A percentile compares a stretch with the other conserved stretches of the same genome.
Evolutionary conservation across 768 basidiomycete genomes (phyloP).

Genomic region (Russula emetica): DNA sequence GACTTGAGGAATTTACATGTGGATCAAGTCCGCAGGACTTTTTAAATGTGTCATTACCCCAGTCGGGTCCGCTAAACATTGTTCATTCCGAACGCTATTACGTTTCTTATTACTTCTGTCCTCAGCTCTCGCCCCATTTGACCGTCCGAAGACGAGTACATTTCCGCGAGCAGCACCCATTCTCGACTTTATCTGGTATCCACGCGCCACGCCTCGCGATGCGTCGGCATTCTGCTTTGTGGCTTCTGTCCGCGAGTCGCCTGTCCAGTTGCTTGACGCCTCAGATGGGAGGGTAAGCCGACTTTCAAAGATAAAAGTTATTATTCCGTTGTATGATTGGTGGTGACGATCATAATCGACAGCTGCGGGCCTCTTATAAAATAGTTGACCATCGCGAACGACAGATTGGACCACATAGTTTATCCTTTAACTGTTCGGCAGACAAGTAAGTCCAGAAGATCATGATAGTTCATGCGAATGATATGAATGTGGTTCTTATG

Average conservation of each 20-base stretch:
- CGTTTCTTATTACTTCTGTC: neutral
- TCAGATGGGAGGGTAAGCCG: conserved; percentile 62
- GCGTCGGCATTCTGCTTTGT: conserved; percentile 77
- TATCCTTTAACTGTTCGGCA: conserved; percentile 69
- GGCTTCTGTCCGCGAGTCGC: conserved; percentile 77
- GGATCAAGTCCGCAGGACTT: conserved; percentile 10
- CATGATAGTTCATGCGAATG: neutral
- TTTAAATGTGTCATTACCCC: conserved; percentile 2
- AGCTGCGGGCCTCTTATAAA: conserved; percentile 88
- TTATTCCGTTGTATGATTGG: neutral
- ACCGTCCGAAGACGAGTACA: conserved; percentile 8
- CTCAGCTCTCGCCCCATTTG: conserved; percentile 9
- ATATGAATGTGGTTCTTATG: neutral
- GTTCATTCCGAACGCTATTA: neutral
- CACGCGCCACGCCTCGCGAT: conserved; percentile 55
- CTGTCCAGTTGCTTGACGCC: conserved; percentile 82
- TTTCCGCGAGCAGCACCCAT: conserved; percentile 63
- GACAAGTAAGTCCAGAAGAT: conserved; percentile 48
- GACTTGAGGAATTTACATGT: neutral
- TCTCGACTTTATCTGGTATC: conserved; percentile 83
- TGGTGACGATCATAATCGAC: neutral
- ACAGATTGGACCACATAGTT: conserved; percentile 77
- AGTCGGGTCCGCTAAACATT: conserved; percentile 10
- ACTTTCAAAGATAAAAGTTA: neutral
- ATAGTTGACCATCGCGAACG: conserved; percentile 95